phyloP scores from a whole-genome alignment of 1,139 yeast genomes.

The Debaryomycetaceae sp. region DNA sequence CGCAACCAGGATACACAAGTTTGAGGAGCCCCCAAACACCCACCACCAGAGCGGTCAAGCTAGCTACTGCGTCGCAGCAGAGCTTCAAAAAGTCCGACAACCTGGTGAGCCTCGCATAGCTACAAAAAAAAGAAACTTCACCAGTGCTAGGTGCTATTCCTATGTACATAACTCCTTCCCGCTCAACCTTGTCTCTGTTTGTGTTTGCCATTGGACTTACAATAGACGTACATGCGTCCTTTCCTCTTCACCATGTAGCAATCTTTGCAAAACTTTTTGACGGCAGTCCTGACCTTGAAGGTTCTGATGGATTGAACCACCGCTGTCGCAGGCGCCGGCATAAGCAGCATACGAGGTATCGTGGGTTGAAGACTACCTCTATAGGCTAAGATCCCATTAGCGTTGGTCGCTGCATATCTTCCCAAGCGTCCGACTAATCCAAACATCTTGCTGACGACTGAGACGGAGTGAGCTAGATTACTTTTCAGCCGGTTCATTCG shows the following conservation, averaged over 20 bases:
- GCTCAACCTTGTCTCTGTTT: slow-evolving; percentile 90
- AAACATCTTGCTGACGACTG: slow-evolving; percentile 4
- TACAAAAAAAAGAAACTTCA: not conserved
- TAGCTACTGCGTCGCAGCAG: slow-evolving; percentile 19
- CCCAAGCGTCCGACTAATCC: slow-evolving; percentile 2
- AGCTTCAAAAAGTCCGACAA: slow-evolving; percentile 9
- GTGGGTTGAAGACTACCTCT: slow-evolving; percentile 6
- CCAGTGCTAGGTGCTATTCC: slow-evolving; percentile 1
- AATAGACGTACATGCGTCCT: slow-evolving; percentile 88
- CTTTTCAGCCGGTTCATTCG: no score
- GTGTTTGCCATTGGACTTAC: slow-evolving; percentile 90
- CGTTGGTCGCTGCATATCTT: not conserved
- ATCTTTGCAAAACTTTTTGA: slow-evolving; percentile 86
- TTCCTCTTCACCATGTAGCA: slow-evolving; percentile 93
- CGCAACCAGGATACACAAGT: slow-evolving; percentile 13
- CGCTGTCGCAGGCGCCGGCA: slow-evolving; percentile 1
- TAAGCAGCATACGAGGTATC: not conserved
- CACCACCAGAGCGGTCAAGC: slow-evolving; percentile 36
- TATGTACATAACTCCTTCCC: slow-evolving; percentile 6
- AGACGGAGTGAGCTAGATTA: no score
- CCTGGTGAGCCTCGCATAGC: slow-evolving; percentile 10
- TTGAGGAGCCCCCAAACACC: slow-evolving; percentile 26
- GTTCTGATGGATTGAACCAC: slow-evolving; percentile 17
- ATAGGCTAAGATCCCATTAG: not conserved
- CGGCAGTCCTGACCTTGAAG: slow-evolving; percentile 61